Evolutionary conservation across 495 filamentous ascomycete genomes (phyloP), one percentile per base, ranked within the genome.

Genomic region (Penicillium longicatenatum): DNA sequence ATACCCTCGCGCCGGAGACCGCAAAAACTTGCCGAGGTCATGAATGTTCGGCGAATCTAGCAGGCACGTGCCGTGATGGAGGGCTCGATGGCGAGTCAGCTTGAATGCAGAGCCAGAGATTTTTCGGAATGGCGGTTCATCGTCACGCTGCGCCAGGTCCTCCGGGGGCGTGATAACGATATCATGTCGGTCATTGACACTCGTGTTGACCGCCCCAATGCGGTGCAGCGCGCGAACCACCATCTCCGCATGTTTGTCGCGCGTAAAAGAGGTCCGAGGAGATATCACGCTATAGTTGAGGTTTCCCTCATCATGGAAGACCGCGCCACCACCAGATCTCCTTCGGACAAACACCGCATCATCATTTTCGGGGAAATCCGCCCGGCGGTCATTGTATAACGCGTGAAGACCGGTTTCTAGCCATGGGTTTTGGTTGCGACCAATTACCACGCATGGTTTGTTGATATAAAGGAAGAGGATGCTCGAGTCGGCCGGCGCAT

Each of bases 341-440:
- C 94, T 84, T 7, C 94, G 86, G 14, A 97, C 91, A 11, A 93
- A 83, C 22, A 83, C 75, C n/a, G 70, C 69, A 2, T 74, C 65
- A 48, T 64, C 68, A 50, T 70, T 52, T 37, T 58, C 64, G 48
- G 59, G 35, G 1, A 57, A 29, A n/a, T 37, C 35, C 14, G 45
- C 59, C 14, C 57, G 52, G 21, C 70, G 71, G 46, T 73, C 63
- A 61, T 75, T 70, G 49, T 74, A 69, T 1, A 92, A 73, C 9
- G 80, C 75, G 19, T 75, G 74, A 8, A 96, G 81, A 70, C 96
- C 91, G 46, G 89, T 86, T 71, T 98, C 94, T 9, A 90, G 78
- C 93, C 93, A 98, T 39, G 94, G 94, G 69, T 98, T 98, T 69
- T 98, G 94, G 70, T 98, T 98, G 46, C 93, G 88, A 14, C 94